These are phyloP conservation scores for Lasiodiplodia sp. DNA, from an alignment of 2,329 filamentous ascomycete genomes.

Conservation along the genomic window DNA sequence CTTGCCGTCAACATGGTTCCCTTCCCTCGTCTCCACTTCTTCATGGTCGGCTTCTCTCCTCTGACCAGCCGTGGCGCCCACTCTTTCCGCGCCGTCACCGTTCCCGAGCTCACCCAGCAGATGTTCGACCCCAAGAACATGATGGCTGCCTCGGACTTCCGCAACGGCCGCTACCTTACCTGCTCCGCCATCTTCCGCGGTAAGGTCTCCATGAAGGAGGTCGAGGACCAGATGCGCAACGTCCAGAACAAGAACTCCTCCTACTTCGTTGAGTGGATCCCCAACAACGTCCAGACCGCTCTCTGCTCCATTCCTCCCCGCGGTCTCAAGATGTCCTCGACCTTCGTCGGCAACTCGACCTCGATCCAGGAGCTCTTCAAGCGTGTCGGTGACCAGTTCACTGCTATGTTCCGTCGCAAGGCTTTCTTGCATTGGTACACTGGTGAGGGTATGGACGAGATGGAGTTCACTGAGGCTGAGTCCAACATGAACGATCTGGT, in stretches of 20 bases:
- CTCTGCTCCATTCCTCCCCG: constrained; percentile 98
- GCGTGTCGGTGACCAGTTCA: constrained; percentile 99
- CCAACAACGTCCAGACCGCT: constrained; percentile 99
- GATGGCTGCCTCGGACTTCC: constrained; percentile 99
- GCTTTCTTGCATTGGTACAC: constrained; percentile 99
- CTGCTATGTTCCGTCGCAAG: constrained; percentile 99
- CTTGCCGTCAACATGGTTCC: constrained; percentile 99
- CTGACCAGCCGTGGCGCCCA: constrained; percentile 90
- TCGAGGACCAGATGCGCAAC: constrained; percentile 99
- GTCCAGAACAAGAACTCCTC: constrained; percentile 99
- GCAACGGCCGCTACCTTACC: constrained; percentile 98
- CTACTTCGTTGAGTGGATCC: constrained; percentile 99
- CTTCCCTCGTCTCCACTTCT: constrained; percentile 99
- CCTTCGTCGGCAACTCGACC: constrained; percentile 98
- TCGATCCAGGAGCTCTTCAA: constrained; percentile 99
- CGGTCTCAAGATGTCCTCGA: constrained; percentile 98
- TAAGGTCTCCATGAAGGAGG: constrained; percentile 99
- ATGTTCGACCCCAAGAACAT: constrained; percentile 99
- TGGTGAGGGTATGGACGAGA: constrained; percentile 99
- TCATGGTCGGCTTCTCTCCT: constrained; percentile 99
- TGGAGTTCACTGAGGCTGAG: constrained; percentile 99
- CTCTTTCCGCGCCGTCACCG: constrained; percentile 96
- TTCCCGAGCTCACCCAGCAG: constrained; percentile 98
- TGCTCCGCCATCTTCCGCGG: constrained; percentile 99
- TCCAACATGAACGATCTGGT: constrained; percentile 99